These are phyloP conservation scores for Phytophthora pluvialis DNA, from an alignment of 352 stramenopile genomes.

Conservation along the genomic window DNA sequence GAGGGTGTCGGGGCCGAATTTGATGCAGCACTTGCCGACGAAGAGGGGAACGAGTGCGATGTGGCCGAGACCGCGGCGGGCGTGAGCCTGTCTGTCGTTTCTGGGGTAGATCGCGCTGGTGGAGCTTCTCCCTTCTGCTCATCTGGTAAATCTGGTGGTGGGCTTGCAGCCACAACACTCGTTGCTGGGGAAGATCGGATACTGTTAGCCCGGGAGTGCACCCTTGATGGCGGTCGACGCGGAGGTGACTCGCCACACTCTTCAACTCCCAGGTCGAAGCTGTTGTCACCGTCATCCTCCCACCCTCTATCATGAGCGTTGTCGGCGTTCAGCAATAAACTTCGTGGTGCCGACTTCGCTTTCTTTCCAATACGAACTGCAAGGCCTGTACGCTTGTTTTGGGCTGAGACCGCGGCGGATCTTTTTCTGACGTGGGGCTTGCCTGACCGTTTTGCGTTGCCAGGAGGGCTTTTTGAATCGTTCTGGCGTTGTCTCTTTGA, in stretches of 20 bases:
- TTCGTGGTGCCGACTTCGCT: conserved; percentile 18
- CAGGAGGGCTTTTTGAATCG: background rate
- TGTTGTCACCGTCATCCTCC: conserved; percentile 30
- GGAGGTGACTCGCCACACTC: conserved; percentile 34
- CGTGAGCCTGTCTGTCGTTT: background rate
- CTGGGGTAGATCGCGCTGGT: background rate
- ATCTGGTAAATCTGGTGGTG: conserved; percentile 1
- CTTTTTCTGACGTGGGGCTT: conserved; percentile 6
- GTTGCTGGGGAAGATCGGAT: conserved; percentile 21
- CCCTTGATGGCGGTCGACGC: conserved; percentile 31
- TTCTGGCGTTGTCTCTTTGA: conserved; percentile 5
- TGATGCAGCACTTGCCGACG: conserved; percentile 2
- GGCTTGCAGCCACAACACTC: conserved; percentile 18
- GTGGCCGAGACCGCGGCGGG: background rate
- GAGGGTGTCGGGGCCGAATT: background rate
- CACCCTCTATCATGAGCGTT: conserved; percentile 6
- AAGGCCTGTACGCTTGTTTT: background rate
- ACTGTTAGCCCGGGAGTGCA: conserved; percentile 24
- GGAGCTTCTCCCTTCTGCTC: conserved; percentile 7
- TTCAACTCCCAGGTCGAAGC: conserved; percentile 31
- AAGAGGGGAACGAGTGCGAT: conserved; percentile 14
- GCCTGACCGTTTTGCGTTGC: background rate
- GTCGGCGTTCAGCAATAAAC: conserved; percentile 7
- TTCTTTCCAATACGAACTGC: conserved; percentile 19
- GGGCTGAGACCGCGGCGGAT: background rate